Conservation (phyloP, 164 flowering plant species). For the Euptelea pleiosperma region DNA sequence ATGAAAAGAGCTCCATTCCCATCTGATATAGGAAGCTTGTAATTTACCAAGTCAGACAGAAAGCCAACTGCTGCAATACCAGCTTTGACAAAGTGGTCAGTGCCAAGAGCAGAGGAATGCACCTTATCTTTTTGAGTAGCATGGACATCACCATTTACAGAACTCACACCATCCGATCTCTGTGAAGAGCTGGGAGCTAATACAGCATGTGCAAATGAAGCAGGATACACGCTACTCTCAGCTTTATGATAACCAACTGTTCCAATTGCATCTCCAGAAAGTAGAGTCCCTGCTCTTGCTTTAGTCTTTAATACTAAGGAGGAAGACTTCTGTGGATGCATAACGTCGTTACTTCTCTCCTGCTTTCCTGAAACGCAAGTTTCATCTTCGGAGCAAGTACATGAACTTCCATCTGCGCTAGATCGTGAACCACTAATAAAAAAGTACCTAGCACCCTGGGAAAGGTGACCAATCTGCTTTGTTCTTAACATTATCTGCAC, state of each 20-base stretch:
- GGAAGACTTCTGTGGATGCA: constrained; percentile 34
- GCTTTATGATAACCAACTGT: constrained; percentile 26
- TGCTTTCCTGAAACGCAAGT: constrained; percentile 49
- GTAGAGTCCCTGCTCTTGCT: constrained; percentile 28
- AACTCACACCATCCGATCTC: constrained; percentile 30
- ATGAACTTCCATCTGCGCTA: constrained; percentile 73
- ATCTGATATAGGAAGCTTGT: constrained; percentile 49
- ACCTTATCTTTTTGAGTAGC: constrained; percentile 24
- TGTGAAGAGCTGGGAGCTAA: constrained; percentile 30
- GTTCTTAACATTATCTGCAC: constrained; percentile 75
- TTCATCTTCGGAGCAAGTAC: constrained; percentile 74
- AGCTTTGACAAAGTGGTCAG: constrained; percentile 65
- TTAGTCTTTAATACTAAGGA: constrained; percentile 35
- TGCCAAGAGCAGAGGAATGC: constrained; percentile 33
- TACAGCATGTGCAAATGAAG: constrained; percentile 32
- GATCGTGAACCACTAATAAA: constrained; percentile 70
- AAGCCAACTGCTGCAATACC: constrained; percentile 67
- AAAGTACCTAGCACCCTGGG: constrained; percentile 75
- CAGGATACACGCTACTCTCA: constrained; percentile 25
- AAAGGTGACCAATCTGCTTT: constrained; percentile 72
- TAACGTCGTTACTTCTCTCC: constrained; percentile 27
- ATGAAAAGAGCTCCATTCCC: constrained; percentile 33
- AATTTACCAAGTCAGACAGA: constrained; percentile 57
- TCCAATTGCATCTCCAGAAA: constrained; percentile 34
- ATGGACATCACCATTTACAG: constrained; percentile 29